phyloP scores from a whole-genome alignment of 163 green algal species.

The Chlamydomonas reinhardtii region DNA sequence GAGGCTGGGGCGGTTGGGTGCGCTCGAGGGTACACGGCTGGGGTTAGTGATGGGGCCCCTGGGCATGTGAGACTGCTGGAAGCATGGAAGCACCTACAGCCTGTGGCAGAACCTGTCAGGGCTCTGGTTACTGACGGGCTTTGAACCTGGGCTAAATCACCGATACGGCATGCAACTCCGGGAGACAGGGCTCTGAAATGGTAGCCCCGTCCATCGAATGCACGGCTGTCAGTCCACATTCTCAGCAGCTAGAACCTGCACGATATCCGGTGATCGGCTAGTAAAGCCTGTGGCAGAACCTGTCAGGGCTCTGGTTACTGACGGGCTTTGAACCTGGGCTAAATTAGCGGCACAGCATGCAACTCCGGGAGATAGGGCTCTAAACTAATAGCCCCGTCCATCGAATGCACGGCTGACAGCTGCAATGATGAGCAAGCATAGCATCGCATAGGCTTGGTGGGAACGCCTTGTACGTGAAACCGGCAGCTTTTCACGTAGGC shows the following conservation, averaged over 20 bases:
- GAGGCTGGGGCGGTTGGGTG: too few species aligned
- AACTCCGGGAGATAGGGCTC: constrained; percentile 6
- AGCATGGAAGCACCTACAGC: neutral
- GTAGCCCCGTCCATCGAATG: constrained; percentile 13
- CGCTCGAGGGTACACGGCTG: too few species aligned
- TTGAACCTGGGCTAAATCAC: constrained; percentile 22
- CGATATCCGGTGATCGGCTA: too few species aligned
- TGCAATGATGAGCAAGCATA: too few species aligned
- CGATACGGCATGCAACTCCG: constrained; percentile 13
- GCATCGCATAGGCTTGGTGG: too few species aligned
- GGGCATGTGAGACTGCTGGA: too few species aligned
- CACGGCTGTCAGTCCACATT: neutral
- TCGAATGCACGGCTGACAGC: constrained; percentile 20
- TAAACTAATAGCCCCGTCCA: neutral
- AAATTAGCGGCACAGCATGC: neutral
- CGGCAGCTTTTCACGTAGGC: too few species aligned
- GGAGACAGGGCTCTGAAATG: too few species aligned
- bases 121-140: neutral
- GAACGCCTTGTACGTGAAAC: too few species aligned
- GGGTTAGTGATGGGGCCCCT: too few species aligned
- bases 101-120: constrained; percentile 32
- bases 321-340: constrained; percentile 28
- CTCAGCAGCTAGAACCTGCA: too few species aligned
- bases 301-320: neutral
- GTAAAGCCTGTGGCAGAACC: too few species aligned